A percentile compares a stretch with the other conserved stretches of the same genome.
These are phyloP conservation scores for Neofusicoccum parvum DNA, from an alignment of 2,329 filamentous ascomycete species.

Conservation along the genomic window DNA sequence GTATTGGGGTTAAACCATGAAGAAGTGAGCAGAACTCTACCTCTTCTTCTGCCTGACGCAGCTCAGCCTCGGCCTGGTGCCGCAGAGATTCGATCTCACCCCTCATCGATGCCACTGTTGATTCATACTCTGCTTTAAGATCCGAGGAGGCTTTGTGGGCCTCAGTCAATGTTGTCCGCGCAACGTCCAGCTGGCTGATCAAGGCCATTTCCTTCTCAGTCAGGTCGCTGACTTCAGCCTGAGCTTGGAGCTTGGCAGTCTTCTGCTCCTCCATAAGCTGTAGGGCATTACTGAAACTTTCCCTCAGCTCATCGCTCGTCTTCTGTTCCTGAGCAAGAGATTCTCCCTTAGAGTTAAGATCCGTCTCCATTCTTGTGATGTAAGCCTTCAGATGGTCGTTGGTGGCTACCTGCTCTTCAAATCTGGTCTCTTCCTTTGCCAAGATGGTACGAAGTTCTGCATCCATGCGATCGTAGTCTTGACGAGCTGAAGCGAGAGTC, in stretches of 20 bases:
- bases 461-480: slow-evolving; percentile 37
- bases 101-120: background rate
- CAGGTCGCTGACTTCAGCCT: slow-evolving; percentile 31
- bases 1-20: too few relatives aligned
- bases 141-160: background rate
- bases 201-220: slow-evolving; percentile 26
- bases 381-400: slow-evolving; percentile 20
- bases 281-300: slow-evolving; percentile 29
- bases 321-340: slow-evolving; percentile 21
- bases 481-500: slow-evolving; percentile 27
- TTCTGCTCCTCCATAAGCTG: slow-evolving; percentile 30
- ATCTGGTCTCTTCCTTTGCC: slow-evolving; percentile 48
- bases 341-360: background rate
- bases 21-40: background rate
- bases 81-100: slow-evolving; percentile 7
- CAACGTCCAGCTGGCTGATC: slow-evolving; percentile 25
- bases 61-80: background rate
- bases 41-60: slow-evolving; percentile 1
- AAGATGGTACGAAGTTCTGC: slow-evolving; percentile 34
- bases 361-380: background rate
- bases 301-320: slow-evolving; percentile 34
- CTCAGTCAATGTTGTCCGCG: background rate
- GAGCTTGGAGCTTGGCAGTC: slow-evolving; percentile 19
- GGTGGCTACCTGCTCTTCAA: slow-evolving; percentile 30
- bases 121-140: background rate